Evolutionary conservation across 345 rosid species (phyloP).

Genomic region (Lenwebbia sp.): DNA sequence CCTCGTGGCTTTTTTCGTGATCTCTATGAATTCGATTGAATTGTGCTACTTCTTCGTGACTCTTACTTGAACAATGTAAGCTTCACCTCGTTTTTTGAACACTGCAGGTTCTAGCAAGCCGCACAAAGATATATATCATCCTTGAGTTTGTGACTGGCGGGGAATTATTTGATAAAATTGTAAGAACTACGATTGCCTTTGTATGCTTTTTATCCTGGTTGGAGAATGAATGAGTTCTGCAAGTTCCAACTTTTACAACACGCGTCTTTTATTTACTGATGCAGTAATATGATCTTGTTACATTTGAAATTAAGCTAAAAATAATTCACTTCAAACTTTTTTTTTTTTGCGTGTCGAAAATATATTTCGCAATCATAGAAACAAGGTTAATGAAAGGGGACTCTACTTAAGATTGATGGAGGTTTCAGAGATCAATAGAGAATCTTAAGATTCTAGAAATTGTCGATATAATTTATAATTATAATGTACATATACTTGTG

Average conservation of each 20-base stretch:
- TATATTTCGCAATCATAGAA: not conserved
- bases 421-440: not conserved
- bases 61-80: not conserved
- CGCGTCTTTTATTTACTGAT: not conserved
- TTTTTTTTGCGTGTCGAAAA: not conserved
- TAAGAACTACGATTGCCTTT: slow-evolving; percentile 17
- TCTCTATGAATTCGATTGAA: not conserved
- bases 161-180: slow-evolving; percentile 77
- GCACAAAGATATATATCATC: slow-evolving; percentile 67
- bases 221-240: not conserved
- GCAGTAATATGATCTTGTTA: not conserved
- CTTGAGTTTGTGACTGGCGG: slow-evolving; percentile 93
- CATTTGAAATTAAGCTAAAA: not conserved
- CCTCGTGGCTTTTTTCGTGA: not conserved
- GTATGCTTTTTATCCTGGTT: not conserved
- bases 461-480: not conserved
- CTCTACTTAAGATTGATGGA: not conserved
- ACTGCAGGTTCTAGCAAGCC: slow-evolving; percentile 70
- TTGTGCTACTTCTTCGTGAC: not conserved
- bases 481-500: not conserved
- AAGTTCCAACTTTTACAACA: not conserved
- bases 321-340: not conserved
- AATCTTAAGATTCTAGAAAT: not conserved
- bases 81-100: not conserved
- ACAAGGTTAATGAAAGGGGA: not conserved